Conservation (phyloP, 1,284 basidiomycete species). For the Singerocomus inundabilis region DNA sequence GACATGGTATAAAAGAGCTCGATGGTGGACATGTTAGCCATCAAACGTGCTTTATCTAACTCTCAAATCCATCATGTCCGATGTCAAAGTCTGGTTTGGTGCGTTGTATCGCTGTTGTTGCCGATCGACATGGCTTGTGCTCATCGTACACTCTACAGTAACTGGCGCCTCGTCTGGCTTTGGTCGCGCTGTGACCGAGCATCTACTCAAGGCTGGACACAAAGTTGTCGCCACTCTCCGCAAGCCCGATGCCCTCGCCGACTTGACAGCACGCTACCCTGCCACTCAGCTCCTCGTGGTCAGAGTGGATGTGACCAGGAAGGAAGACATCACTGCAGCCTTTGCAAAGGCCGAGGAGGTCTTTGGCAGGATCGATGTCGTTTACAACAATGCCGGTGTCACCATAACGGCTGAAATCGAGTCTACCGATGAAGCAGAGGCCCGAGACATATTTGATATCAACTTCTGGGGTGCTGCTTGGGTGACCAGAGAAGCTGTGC, state of each 20-base stretch:
- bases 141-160: slow-evolving; percentile 15
- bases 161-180: slow-evolving; percentile 33
- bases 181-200: slow-evolving; percentile 22
- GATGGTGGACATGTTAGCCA: too few species aligned
- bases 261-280: slow-evolving; percentile 29
- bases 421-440: slow-evolving; percentile 22
- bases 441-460: slow-evolving; percentile 33
- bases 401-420: slow-evolving; percentile 22
- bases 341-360: slow-evolving; percentile 33
- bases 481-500: slow-evolving; percentile 32
- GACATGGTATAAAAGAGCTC: too few species aligned
- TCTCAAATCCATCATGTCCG: slow-evolving; percentile 10
- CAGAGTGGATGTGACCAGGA: slow-evolving; percentile 40
- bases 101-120: background rate
- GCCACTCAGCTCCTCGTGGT: slow-evolving; percentile 36
- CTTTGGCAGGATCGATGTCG: slow-evolving; percentile 44
- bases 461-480: slow-evolving; percentile 37
- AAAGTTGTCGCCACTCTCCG: slow-evolving; percentile 38
- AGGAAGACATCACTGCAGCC: slow-evolving; percentile 26
- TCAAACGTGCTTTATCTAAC: background rate
- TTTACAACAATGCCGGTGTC: slow-evolving; percentile 37
- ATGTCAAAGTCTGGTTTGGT: slow-evolving; percentile 23
- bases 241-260: slow-evolving; percentile 27
- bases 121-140: background rate
- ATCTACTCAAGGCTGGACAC: slow-evolving; percentile 32